Conservation (phyloP, 305 asterid species). For the Stenogyne calaminthoides region DNA sequence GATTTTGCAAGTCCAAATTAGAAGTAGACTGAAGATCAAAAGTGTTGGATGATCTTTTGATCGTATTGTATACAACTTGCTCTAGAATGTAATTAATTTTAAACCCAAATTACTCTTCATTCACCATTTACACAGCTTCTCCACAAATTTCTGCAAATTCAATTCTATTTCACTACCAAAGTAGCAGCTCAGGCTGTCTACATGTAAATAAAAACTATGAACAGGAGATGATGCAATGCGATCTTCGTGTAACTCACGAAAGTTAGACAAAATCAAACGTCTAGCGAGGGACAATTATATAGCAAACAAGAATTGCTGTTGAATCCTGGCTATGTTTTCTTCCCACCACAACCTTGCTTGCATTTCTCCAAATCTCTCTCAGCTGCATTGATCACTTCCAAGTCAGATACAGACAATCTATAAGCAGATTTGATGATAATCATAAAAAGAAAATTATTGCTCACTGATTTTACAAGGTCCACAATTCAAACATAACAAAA, state of each 20-base stretch:
- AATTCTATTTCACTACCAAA: constrained; percentile 14
- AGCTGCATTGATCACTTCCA: constrained; percentile 54
- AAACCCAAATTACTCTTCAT: background rate
- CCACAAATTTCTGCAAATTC: constrained; percentile 16
- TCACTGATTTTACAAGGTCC: too few species aligned
- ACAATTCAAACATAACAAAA: too few species aligned
- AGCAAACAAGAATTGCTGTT: constrained; percentile 64
- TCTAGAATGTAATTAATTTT: too few species aligned
- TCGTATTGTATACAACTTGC: too few species aligned
- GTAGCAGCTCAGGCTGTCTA: constrained; percentile 4
- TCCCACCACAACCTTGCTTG: constrained; percentile 97
- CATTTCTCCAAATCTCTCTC: constrained; percentile 85
- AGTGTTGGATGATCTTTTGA: too few species aligned
- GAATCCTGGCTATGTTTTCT: constrained; percentile 81
- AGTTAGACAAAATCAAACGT: constrained; percentile 16
- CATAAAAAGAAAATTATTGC: too few species aligned
- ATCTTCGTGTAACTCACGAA: constrained; percentile 18
- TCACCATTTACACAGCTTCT: background rate
- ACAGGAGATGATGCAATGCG: background rate
- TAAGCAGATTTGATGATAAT: background rate
- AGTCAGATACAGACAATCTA: constrained; percentile 29
- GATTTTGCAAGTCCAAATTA: too few species aligned
- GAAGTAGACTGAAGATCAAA: too few species aligned
- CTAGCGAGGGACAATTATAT: constrained; percentile 21
- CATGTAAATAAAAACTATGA: constrained; percentile 6